These are phyloP conservation scores for Corniculantispora saksenae DNA, from an alignment of 2,329 filamentous ascomycete species.

Conservation along the genomic window DNA sequence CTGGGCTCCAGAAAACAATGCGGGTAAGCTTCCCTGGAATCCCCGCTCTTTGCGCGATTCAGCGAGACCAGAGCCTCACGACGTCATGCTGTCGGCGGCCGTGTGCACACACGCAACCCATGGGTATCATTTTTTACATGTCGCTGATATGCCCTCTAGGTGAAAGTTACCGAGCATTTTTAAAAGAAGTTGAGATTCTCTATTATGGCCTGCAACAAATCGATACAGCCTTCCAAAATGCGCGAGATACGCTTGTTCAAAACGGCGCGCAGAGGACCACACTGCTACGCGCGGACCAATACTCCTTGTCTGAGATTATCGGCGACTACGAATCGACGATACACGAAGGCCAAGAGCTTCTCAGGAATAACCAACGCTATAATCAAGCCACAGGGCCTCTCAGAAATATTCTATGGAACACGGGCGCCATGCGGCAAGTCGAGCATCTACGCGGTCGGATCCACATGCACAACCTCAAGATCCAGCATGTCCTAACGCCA, in stretches of 20 bases:
- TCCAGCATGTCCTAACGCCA: slow-evolving; percentile 36
- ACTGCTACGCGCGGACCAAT: slow-evolving; percentile 24
- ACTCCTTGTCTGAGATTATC: slow-evolving; percentile 27
- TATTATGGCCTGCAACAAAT: not conserved
- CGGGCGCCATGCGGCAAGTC: slow-evolving; percentile 34
- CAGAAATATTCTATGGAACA: slow-evolving; percentile 39
- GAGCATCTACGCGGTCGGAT: slow-evolving; percentile 35
- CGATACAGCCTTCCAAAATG: not conserved
- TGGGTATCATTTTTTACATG: not conserved
- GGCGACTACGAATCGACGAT: slow-evolving; percentile 33
- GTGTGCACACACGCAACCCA: not conserved
- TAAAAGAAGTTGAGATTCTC: slow-evolving; percentile 13
- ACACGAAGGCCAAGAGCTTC: slow-evolving; percentile 32
- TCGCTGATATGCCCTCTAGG: not conserved
- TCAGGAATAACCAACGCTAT: slow-evolving; percentile 33
- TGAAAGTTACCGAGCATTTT: slow-evolving; percentile 17
- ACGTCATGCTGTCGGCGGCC: not conserved
- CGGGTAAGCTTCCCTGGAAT: not conserved
- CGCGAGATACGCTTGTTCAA: not conserved
- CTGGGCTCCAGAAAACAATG: slow-evolving; percentile 16
- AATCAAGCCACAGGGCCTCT: slow-evolving; percentile 28
- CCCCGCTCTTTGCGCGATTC: not conserved
- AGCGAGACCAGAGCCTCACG: not conserved
- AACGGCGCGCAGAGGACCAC: not conserved
- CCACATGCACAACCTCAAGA: slow-evolving; percentile 36